Base-by-base conservation (phyloP, 352 stramenopile species). In the Thraustochytrium sp. region DNA sequence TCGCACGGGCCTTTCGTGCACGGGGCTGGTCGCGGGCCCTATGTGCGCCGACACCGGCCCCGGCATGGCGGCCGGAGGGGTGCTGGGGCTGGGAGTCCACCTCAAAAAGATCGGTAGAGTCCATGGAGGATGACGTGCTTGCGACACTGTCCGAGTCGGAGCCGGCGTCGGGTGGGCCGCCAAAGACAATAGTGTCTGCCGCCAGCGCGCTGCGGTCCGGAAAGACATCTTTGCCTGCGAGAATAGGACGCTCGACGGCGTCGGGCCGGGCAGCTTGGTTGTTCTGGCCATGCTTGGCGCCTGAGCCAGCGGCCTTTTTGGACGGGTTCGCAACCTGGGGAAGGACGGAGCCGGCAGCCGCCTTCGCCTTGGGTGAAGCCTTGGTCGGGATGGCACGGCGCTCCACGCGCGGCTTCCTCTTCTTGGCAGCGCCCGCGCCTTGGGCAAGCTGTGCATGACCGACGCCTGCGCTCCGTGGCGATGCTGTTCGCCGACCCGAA, bases 211-310 rank as follows among this genome's bases (percentile, higher is more conserved):
- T 72, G 29, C 59, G 59, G 40, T 72, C 59, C 34, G 59, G 59
- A 3, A 72, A 72, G 26, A 72, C 31, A 2, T 72, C 59, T 11
- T 44, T 31, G 34, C 59, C 59, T 11, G 59, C 59, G 34, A 72
- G 40, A 72, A 72, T 72, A 49, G 59, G 59, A 46, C 59, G 59
- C 59, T 72, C 59, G 26, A 72, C 59, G 13, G 59, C 59, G 3
- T 72, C 59, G 46, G 59, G 59, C 59, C 59, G 5, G 9, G 16
- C 59, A 29, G 8, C 31, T 37, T 37, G 5, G 8, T 63, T 8
- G 31, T 8, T 21, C 23, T 31, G 54, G 16, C n/a, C 48, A 23
- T 55, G 48, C 48, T 55, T 55, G 48, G 48, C 48, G 48, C n/a
- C n/a, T n/a, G n/a, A n/a, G n/a, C n/a, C n/a, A n/a, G n/a, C n/a